A percentile compares a stretch with the other conserved stretches of the same genome.
Conservation (phyloP, 148 eudicot genomes). For the Limonium bicolor region DNA sequence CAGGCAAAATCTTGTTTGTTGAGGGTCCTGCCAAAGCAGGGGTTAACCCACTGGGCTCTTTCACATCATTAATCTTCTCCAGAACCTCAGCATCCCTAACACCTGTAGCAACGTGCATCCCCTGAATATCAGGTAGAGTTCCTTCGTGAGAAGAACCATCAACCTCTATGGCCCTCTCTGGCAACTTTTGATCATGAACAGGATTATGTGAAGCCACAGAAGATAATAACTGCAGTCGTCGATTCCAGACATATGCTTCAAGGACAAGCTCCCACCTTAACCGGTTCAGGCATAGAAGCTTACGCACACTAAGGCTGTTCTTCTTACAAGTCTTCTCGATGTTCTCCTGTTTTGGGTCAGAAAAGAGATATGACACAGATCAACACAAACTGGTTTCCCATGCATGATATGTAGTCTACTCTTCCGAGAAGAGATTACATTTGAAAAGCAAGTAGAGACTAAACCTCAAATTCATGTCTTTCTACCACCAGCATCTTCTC, state of each 20-base stretch:
- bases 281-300: conserved; percentile 48
- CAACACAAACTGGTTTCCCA: no score
- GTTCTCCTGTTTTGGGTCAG: conserved; percentile 25
- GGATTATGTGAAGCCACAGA: conserved; percentile 6
- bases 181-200: not conserved
- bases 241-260: conserved; percentile 70
- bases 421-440: not conserved
- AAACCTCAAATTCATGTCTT: conserved; percentile 70
- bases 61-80: conserved; percentile 16
- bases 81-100: conserved; percentile 8
- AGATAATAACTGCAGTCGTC: conserved; percentile 39
- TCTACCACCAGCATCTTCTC: conserved; percentile 50
- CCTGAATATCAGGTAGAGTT: not conserved
- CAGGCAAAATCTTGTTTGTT: no score
- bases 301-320: conserved; percentile 29
- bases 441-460: not conserved
- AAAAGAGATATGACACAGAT: not conserved
- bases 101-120: conserved; percentile 4
- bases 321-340: conserved; percentile 19
- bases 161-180: conserved; percentile 1
- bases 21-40: no score
- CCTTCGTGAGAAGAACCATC: conserved; percentile 1
- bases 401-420: no score
- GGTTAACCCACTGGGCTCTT: conserved; percentile 9
- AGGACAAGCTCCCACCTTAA: conserved; percentile 52